Conservation (phyloP, 2,329 filamentous ascomycete species). For the Fusarium sp. region DNA sequence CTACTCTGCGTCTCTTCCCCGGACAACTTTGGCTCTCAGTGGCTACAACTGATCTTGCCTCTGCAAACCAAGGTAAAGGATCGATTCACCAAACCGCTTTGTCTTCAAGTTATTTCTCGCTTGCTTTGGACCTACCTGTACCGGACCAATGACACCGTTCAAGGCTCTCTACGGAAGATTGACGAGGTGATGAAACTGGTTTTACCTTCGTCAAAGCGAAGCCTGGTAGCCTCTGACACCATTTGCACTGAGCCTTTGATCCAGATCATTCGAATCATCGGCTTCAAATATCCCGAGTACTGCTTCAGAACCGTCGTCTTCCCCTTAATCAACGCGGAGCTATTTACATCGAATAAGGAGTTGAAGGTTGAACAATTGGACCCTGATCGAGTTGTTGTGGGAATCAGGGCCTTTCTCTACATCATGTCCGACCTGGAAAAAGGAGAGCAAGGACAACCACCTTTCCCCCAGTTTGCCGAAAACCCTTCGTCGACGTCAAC, state of each 20-base stretch:
- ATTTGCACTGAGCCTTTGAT: conserved; percentile 91
- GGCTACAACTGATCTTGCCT: conserved; percentile 83
- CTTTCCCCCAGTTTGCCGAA: conserved; percentile 75
- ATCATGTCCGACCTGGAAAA: conserved; percentile 95
- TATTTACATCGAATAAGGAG: conserved; percentile 82
- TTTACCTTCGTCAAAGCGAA: conserved; percentile 82
- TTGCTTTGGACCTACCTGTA: conserved; percentile 96
- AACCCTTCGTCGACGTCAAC: conserved; percentile 11
- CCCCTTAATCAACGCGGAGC: conserved; percentile 90
- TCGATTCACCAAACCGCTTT: conserved; percentile 79
- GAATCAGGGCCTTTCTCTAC: conserved; percentile 91
- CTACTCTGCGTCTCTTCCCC: conserved; percentile 88
- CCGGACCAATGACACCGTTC: conserved; percentile 78
- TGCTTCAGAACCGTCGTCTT: conserved; percentile 96
- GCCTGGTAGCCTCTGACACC: conserved; percentile 84
- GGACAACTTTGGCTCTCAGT: conserved; percentile 86
- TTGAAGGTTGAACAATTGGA: conserved; percentile 92
- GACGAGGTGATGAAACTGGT: conserved; percentile 91
- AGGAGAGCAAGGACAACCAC: conserved; percentile 79
- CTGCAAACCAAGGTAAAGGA: conserved; percentile 89
- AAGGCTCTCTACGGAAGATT: conserved; percentile 79
- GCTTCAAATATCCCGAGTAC: conserved; percentile 91
- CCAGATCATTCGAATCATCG: conserved; percentile 93
- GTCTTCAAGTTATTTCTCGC: conserved; percentile 89
- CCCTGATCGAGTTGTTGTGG: conserved; percentile 96